Conservation (phyloP, 345 rosid genomes). For the Conringia planisiliqua region DNA sequence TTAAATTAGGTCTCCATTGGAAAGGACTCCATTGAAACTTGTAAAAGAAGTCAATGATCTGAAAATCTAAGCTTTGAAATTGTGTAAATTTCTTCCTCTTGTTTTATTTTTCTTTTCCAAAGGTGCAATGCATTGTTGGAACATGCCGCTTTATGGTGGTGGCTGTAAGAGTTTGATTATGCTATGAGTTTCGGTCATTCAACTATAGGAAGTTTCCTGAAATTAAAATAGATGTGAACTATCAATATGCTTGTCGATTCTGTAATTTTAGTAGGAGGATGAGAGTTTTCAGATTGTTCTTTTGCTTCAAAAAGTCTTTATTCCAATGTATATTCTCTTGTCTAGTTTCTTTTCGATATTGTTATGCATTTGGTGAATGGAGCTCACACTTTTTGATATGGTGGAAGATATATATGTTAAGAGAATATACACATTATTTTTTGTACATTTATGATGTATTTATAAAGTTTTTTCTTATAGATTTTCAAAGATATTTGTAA, state of each 20-base stretch:
- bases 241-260: not conserved
- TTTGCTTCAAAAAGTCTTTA: not conserved
- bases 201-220: not conserved
- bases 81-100: conserved; percentile 40
- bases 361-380: not conserved
- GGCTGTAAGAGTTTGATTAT: not conserved
- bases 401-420: conserved; percentile 83
- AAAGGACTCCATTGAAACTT: conserved; percentile 63
- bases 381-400: not conserved
- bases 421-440: conserved; percentile 94
- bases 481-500: too few species aligned
- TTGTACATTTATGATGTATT: conserved; percentile 70
- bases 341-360: not conserved
- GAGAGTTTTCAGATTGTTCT: not conserved
- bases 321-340: not conserved
- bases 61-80: conserved; percentile 63
- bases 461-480: too few species aligned
- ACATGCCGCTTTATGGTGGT: not conserved
- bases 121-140: conserved; percentile 4
- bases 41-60: conserved; percentile 79
- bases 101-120: not conserved
- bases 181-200: not conserved
- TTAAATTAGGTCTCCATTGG: too few species aligned
- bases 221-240: not conserved
- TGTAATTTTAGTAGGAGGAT: not conserved